phyloP scores from a whole-genome alignment of 1,139 yeast species.

The Sugiyamaella grinbergsii region DNA sequence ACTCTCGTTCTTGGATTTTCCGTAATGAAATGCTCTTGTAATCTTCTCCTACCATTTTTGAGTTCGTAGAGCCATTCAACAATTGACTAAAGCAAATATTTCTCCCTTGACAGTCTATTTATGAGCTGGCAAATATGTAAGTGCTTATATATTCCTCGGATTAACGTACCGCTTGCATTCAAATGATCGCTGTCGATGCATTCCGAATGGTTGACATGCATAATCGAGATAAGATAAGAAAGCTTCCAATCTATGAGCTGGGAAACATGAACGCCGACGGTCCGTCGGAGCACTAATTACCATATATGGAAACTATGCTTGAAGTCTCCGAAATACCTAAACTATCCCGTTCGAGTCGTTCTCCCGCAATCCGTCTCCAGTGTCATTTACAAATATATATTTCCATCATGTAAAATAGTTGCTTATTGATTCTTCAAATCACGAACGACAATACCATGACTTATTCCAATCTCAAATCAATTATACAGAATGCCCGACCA shows the following conservation, averaged over 20 bases:
- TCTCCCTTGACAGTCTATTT: too few species aligned
- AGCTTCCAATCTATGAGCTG: background rate
- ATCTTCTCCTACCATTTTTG: constrained; percentile 18
- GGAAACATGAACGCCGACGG: constrained; percentile 1
- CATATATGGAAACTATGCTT: background rate
- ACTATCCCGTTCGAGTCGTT: too few species aligned
- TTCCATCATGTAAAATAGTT: background rate
- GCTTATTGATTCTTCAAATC: background rate
- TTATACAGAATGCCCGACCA: constrained; percentile 29
- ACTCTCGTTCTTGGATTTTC: constrained; percentile 28
- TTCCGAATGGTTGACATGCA: background rate
- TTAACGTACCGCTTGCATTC: too few species aligned
- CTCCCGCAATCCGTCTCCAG: too few species aligned
- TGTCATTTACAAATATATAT: too few species aligned
- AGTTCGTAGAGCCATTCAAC: too few species aligned
- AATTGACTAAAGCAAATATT: too few species aligned
- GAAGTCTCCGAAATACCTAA: background rate
- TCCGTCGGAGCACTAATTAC: constrained; percentile 6
- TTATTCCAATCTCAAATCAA: background rate
- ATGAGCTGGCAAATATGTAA: too few species aligned
- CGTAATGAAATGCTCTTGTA: constrained; percentile 30
- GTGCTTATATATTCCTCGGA: too few species aligned
- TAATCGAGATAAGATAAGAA: constrained; percentile 1
- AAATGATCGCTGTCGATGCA: too few species aligned
- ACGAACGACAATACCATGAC: background rate